phyloP scores from a whole-genome alignment of 2,329 filamentous ascomycete species.

The Cytospora paraplurivora region DNA sequence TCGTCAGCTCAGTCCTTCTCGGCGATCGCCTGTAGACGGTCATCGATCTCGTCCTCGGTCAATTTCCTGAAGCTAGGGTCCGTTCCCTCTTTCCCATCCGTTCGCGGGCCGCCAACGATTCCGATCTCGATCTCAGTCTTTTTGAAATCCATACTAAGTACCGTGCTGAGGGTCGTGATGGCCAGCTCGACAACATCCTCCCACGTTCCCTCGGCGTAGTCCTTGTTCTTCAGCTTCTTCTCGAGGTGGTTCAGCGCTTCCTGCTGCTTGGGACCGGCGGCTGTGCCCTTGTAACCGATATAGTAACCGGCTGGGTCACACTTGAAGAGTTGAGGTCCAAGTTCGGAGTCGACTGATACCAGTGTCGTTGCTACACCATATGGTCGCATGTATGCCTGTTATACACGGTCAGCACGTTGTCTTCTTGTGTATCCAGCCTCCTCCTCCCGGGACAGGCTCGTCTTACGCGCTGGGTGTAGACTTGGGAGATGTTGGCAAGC shows the following conservation, averaged over 20 bases:
- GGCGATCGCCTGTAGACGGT: slow-evolving; percentile 94
- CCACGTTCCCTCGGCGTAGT: slow-evolving; percentile 87
- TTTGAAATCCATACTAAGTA: slow-evolving; percentile 99
- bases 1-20: slow-evolving; percentile 82
- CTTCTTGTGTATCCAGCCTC: slow-evolving; percentile 17
- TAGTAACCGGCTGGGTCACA: slow-evolving; percentile 98
- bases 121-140: slow-evolving; percentile 98
- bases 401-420: slow-evolving; percentile 19
- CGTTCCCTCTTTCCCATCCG: slow-evolving; percentile 81
- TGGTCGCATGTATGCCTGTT: slow-evolving; percentile 90
- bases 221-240: slow-evolving; percentile 99
- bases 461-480: slow-evolving; percentile 92
- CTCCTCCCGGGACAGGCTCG: slow-evolving; percentile 9
- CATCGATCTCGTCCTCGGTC: slow-evolving; percentile 97
- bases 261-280: slow-evolving; percentile 96
- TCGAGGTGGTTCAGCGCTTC: slow-evolving; percentile 98
- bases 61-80: slow-evolving; percentile 80
- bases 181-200: slow-evolving; percentile 97
- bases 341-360: slow-evolving; percentile 90
- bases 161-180: slow-evolving; percentile 92
- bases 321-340: slow-evolving; percentile 94
- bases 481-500: slow-evolving; percentile 98
- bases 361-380: slow-evolving; percentile 94
- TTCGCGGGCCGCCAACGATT: slow-evolving; percentile 85
- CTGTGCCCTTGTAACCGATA: slow-evolving; percentile 96